Base-by-base conservation (phyloP, 768 basidiomycete genomes). In the Symmetrospora coprosmae region DNA sequence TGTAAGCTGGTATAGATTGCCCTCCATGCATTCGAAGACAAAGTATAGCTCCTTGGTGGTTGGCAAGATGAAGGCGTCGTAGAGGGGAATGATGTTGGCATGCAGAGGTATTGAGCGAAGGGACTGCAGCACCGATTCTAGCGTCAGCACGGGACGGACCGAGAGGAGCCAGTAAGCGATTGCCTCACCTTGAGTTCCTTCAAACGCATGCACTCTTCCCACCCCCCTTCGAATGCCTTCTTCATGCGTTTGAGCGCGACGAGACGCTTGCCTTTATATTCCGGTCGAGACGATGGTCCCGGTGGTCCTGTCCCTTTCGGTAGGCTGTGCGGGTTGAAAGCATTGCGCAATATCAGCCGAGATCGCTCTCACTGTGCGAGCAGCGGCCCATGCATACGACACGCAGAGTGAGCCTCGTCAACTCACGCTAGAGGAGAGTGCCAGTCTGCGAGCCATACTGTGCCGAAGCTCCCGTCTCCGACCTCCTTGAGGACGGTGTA, bases 11-110 rank as follows among this genome's bases (percentile, higher is more conserved):
- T 92, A 99, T 47, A 99, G 81, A 74, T 99, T 97, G 70, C 94
- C 94, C 74, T 99, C 94, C 94, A 99, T 97, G 69, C 90, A 91
- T 75, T 99, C 94, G 74, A 99, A 99, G 46, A 97, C 92, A 70
- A 97, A 97, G 74, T 97, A 94, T 68, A 99, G 86, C 74, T 99
- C 91, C 73, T 87, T 88, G 63, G 87, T 80, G 66, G 83, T 81
- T 4, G 94, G 94, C n/a, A 90, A 82, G 66, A 99, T 86, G 77
- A 97, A 99, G 70, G 88, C 91, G 74, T 99, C 94, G 78, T 97
- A 99, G 67, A 99, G 79, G 61, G 94, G 92, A 72, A 99, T 96
- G 75, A 99, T 88, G 72, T 92, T 90, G 27, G 86, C 86, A 74
- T 99, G 94, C 71, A 86, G 84, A 33, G 90, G 84, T 71, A 99